Evolutionary conservation across 2,329 filamentous ascomycete species (phyloP), one percentile per base, ranked within the genome.

Genomic region (Cladosporium halotolerans): DNA sequence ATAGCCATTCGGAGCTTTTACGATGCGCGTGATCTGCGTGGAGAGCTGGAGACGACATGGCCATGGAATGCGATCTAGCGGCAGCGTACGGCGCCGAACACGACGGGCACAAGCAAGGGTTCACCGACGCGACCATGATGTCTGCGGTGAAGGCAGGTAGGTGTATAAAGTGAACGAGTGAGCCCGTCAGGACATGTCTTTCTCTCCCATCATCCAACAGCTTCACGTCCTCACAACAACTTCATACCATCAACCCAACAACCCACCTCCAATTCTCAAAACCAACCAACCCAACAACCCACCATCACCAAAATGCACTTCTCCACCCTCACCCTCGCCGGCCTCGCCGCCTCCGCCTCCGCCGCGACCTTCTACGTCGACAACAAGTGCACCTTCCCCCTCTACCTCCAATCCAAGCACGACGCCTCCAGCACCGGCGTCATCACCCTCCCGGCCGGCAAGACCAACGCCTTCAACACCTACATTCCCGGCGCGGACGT

Each of bases 311-410:
- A n/a, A 32, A 42, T 43, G 48, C 48, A 43, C 18, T 36, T 51
- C 48, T 36, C 48, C 48, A 28, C 48, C 33, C 16, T 51, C 32
- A 43, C 44, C 31, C 48, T 51, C 48, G 34, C 48, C 31, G 48
- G 48, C 48, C 40, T 51, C 39, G 48, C 41, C 40, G 48, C 48
- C 32, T 51, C 48, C 32, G 48, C 48, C 48, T 44, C 40, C 11
- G 48, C 48, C 33, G 48, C 48, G 13, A 18, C 31, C 23, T 23
- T 51, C 40, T 51, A 44, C 40, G 48, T 51, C 33, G 48, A 51
- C 40, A 51, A 51, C 48, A 51, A 51, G 48, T 51, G 48, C 48
- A 43, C 34, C 48, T 51, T 51, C 48, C 40, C 41, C 28, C 48
- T 51, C 40, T 51, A 51, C 48, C 48, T 51, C 11, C 48, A 51